Percentiles rank a stretch among this genome's conserved stretches.
Conservation (phyloP, 495 filamentous ascomycete species). For the Neurospora africana region DNA sequence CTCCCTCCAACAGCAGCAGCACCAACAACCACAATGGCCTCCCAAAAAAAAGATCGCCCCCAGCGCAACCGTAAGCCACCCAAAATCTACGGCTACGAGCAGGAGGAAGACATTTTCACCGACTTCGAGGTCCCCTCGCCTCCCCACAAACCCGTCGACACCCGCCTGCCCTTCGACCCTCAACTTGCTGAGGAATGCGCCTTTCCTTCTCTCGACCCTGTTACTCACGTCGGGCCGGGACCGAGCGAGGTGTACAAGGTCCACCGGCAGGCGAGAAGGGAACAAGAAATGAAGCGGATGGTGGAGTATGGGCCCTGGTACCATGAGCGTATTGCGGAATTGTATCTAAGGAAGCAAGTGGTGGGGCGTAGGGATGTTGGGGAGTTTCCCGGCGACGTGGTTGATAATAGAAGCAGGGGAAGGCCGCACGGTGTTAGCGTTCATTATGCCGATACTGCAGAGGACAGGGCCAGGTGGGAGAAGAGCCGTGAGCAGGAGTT, state of each 20-base stretch:
- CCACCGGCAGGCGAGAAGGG: neutral
- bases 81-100: slow-evolving; percentile 6
- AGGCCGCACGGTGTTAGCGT: neutral
- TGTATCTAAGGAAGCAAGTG: neutral
- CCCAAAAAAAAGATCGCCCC: neutral
- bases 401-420: neutral
- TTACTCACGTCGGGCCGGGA: slow-evolving; percentile 6
- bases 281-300: neutral
- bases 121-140: neutral
- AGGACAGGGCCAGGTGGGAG: neutral
- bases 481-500: neutral
- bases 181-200: slow-evolving; percentile 10
- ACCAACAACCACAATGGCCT: slow-evolving; percentile 4
- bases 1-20: slow-evolving; percentile 2
- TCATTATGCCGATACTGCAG: neutral
- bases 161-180: slow-evolving; percentile 7
- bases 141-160: neutral
- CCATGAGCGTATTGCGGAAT: neutral
- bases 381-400: neutral
- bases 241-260: slow-evolving; percentile 10
- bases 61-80: slow-evolving; percentile 2
- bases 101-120: neutral
- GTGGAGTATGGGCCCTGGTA: neutral
- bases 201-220: slow-evolving; percentile 10
- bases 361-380: neutral